phyloP scores from a whole-genome alignment of 192 early-diverging fungal genomes.

The Gonapodya sp. region DNA sequence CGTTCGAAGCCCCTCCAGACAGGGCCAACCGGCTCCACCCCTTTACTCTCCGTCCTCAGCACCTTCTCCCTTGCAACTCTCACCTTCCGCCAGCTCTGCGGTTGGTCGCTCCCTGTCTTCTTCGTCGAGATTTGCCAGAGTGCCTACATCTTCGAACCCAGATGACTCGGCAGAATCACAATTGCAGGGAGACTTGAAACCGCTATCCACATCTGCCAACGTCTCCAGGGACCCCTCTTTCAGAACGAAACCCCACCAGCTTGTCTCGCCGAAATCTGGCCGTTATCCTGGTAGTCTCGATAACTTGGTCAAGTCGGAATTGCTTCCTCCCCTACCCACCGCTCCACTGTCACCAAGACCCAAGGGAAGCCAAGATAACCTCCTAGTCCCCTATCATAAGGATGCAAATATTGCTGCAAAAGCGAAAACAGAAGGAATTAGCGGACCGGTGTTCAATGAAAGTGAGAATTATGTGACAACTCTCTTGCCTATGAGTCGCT shows the following conservation, averaged over 20 bases:
- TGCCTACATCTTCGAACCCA: neutral
- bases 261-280: neutral
- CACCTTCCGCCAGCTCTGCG: neutral
- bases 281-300: neutral
- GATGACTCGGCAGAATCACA: neutral
- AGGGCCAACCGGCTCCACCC: neutral
- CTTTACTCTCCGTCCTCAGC: neutral
- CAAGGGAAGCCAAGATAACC: neutral
- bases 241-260: too few species aligned
- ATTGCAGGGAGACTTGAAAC: neutral
- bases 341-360: neutral
- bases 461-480: slow-evolving; percentile 7
- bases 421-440: slow-evolving; percentile 30
- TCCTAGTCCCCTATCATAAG: slow-evolving; percentile 25
- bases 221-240: too few species aligned
- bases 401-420: slow-evolving; percentile 29
- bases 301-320: neutral
- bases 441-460: slow-evolving; percentile 27
- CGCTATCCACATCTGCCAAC: neutral
- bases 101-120: neutral
- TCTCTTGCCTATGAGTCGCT: slow-evolving; percentile 8
- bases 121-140: neutral
- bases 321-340: neutral
- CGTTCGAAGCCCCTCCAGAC: neutral
- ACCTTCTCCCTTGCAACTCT: neutral